phyloP scores from a whole-genome alignment of 2,329 filamentous ascomycete genomes.

The Cercospora sp. region DNA sequence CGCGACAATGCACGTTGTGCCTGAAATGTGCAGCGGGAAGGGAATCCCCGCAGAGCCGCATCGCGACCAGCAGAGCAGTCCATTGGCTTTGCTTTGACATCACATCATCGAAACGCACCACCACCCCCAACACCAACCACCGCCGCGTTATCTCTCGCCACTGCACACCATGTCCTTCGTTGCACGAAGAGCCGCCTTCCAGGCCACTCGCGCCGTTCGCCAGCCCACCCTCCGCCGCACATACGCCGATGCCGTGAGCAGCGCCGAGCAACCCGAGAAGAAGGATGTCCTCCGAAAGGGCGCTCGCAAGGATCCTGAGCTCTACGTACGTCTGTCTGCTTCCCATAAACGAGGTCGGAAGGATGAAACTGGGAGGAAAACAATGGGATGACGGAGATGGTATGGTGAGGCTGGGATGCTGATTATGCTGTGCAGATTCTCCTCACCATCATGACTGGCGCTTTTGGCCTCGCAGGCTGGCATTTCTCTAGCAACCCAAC shows the following conservation, averaged over 20 bases:
- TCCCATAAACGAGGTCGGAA: not conserved
- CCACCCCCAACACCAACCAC: slow-evolving; percentile 2
- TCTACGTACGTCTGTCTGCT: slow-evolving; percentile 59
- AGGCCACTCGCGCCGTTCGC: slow-evolving; percentile 43
- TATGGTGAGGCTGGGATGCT: not conserved
- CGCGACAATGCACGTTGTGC: not conserved
- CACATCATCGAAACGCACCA: not conserved
- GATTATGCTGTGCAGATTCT: slow-evolving; percentile 65
- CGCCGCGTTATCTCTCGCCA: slow-evolving; percentile 20
- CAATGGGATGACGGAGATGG: not conserved
- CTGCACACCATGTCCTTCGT: slow-evolving; percentile 48
- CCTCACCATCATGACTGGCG: slow-evolving; percentile 83
- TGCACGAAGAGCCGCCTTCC: slow-evolving; percentile 48
- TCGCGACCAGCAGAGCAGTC: not conserved
- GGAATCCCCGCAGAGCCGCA: slow-evolving; percentile 7
- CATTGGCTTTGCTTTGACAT: slow-evolving; percentile 13
- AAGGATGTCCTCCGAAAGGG: slow-evolving; percentile 59
- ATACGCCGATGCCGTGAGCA: slow-evolving; percentile 46
- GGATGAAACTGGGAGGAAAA: not conserved
- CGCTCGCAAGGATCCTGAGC: slow-evolving; percentile 70
- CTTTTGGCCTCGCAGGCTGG: slow-evolving; percentile 85
- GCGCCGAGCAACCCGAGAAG: slow-evolving; percentile 45
- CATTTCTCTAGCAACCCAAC: slow-evolving; percentile 88
- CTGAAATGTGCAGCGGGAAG: not conserved
- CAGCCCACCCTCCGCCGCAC: slow-evolving; percentile 35